Percentiles rank a stretch among this genome's conserved stretches.
Conservation (phyloP, 2,329 filamentous ascomycete species). For the Colletotrichum somersetense region DNA sequence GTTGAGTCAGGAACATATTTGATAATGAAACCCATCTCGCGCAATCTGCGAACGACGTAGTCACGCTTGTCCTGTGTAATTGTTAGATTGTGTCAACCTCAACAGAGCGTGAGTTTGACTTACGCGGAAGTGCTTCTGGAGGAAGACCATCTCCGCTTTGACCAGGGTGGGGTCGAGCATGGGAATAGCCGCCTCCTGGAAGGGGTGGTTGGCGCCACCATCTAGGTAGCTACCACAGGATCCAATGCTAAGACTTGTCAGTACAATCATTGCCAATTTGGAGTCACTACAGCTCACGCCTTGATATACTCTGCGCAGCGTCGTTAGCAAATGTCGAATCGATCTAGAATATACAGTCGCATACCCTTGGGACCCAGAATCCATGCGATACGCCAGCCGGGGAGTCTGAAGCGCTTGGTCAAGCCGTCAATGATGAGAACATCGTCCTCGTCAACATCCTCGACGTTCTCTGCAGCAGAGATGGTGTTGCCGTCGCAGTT, state of each 20-base stretch:
- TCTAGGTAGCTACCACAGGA: constrained; percentile 95
- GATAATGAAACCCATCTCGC: constrained; percentile 88
- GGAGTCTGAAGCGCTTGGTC: constrained; percentile 95
- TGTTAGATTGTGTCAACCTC: constrained; percentile 42
- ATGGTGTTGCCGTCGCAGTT: constrained; percentile 92
- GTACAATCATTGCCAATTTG: background rate
- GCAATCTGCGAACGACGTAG: constrained; percentile 84
- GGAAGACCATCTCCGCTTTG: constrained; percentile 85
- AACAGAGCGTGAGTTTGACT: constrained; percentile 40
- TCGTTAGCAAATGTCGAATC: constrained; percentile 15
- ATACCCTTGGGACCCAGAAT: constrained; percentile 86
- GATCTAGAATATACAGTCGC: constrained; percentile 26
- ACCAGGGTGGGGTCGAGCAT: constrained; percentile 93
- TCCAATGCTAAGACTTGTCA: constrained; percentile 68
- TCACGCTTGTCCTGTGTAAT: constrained; percentile 82
- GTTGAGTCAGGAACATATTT: constrained; percentile 89
- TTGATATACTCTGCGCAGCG: constrained; percentile 81
- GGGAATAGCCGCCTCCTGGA: constrained; percentile 91
- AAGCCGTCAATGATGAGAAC: constrained; percentile 95
- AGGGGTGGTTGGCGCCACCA: constrained; percentile 92
- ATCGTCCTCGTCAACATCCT: constrained; percentile 90
- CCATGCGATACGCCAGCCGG: constrained; percentile 97
- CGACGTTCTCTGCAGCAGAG: constrained; percentile 88
- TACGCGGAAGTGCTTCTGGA: constrained; percentile 87
- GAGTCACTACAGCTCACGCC: constrained; percentile 63